Percentiles rank a stretch among this genome's conserved stretches.
These are phyloP conservation scores for Eimeria praecox DNA, from an alignment of 169 alveolate genomes.

Conservation along the genomic window DNA sequence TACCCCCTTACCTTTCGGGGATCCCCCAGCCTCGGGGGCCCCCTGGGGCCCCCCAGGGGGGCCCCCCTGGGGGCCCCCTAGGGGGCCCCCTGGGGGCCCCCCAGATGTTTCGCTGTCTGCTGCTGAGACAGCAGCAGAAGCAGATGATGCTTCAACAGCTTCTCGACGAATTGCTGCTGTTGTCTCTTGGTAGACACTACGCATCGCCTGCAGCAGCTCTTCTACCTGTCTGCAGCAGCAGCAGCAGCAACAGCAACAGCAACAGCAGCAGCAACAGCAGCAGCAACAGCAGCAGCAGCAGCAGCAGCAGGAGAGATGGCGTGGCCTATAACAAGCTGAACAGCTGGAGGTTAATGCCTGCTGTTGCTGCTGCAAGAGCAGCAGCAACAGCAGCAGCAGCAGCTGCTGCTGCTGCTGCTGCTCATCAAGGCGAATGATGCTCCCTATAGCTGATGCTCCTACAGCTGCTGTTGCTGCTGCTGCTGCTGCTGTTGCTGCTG, in stretches of 20 bases:
- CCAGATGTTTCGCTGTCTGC: neutral
- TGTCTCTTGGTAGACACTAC: conserved; percentile 55
- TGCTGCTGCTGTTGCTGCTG: neutral
- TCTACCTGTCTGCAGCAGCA: conserved; percentile 51
- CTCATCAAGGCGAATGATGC: neutral
- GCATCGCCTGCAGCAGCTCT: conserved; percentile 62
- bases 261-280: neutral
- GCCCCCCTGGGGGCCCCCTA: too few relatives aligned
- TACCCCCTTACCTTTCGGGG: neutral
- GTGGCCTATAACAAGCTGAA: too few relatives aligned
- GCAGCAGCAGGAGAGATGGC: neutral
- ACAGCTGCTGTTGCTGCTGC: conserved; percentile 24
- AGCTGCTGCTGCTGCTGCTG: conserved; percentile 14
- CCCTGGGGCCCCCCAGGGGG: too few relatives aligned
- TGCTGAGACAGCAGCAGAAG: neutral
- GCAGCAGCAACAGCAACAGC: neutral
- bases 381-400: neutral
- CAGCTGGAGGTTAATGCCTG: too few relatives aligned
- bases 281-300: neutral
- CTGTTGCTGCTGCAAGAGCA: neutral
- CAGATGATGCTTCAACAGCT: neutral
- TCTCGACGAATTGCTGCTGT: neutral
- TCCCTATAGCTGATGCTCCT: neutral
- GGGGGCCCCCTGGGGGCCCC: too few relatives aligned
- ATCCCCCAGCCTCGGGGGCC: conserved; percentile 8